These are phyloP conservation scores for Podospora tetraspora DNA, from an alignment of 495 filamentous ascomycete genomes.

Conservation along the genomic window DNA sequence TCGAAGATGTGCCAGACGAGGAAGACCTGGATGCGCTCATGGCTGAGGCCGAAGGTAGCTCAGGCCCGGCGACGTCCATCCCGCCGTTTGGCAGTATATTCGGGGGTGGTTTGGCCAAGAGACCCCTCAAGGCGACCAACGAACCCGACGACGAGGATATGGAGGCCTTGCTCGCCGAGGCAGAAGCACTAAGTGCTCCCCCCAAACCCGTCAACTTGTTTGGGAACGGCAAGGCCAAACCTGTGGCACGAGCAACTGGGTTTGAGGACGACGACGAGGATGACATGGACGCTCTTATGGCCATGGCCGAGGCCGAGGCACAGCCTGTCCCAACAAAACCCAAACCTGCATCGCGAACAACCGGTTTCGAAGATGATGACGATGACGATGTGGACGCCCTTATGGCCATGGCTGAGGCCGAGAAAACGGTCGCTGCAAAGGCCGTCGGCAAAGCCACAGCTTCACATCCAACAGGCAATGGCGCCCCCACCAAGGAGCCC, in stretches of 20 bases:
- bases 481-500: neutral
- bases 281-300: neutral
- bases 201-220: neutral
- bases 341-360: neutral
- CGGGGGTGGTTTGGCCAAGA: slow-evolving; percentile 18
- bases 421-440: slow-evolving; percentile 7
- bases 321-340: slow-evolving; percentile 1
- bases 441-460: neutral
- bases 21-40: slow-evolving; percentile 50
- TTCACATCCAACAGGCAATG: neutral
- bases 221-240: neutral
- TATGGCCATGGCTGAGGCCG: slow-evolving; percentile 41
- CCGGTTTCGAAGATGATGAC: neutral
- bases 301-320: neutral
- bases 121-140: slow-evolving; percentile 7
- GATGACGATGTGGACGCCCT: slow-evolving; percentile 43
- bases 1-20: slow-evolving; percentile 36
- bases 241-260: neutral
- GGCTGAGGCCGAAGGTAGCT: slow-evolving; percentile 37
- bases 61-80: slow-evolving; percentile 11
- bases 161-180: slow-evolving; percentile 49
- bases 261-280: neutral
- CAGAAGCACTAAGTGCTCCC: slow-evolving; percentile 27
- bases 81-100: slow-evolving; percentile 29
- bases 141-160: slow-evolving; percentile 46